Evolutionary conservation across 164 flowering plant genomes (phyloP).

Genomic region (Vitis cinerea): DNA sequence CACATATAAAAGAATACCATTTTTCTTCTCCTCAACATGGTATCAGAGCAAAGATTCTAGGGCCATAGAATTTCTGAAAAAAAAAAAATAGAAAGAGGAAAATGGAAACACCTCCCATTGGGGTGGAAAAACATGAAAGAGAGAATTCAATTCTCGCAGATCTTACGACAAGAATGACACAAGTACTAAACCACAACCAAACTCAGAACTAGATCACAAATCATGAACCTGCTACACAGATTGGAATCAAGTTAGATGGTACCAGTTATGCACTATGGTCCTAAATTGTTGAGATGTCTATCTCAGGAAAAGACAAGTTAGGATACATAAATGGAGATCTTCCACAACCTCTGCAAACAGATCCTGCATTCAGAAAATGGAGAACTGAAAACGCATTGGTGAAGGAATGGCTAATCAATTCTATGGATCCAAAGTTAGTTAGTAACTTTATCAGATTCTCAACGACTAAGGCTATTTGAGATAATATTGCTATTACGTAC

Average conservation of each 20-base stretch:
- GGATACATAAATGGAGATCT: conserved; percentile 3
- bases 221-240: not conserved
- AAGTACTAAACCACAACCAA: too few relatives aligned
- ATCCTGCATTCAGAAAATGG: not conserved
- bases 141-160: too few relatives aligned
- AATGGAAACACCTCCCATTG: too few relatives aligned
- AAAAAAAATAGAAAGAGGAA: too few relatives aligned
- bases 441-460: not conserved
- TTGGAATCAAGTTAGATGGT: conserved; percentile 3
- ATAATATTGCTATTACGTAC: not conserved
- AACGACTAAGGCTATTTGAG: not conserved
- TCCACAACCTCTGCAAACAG: not conserved
- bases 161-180: too few relatives aligned
- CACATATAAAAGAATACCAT: too few relatives aligned
- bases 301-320: not conserved
- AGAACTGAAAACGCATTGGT: not conserved
- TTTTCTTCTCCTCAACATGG: too few relatives aligned
- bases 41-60: too few relatives aligned
- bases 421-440: not conserved
- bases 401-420: not conserved
- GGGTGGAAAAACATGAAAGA: too few relatives aligned
- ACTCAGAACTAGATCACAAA: not conserved
- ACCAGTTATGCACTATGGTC: not conserved
- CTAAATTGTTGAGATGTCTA: not conserved
- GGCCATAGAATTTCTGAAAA: too few relatives aligned